Base-by-base conservation (phyloP, 2,329 filamentous ascomycete species). In the Passalora sequoiae region DNA sequence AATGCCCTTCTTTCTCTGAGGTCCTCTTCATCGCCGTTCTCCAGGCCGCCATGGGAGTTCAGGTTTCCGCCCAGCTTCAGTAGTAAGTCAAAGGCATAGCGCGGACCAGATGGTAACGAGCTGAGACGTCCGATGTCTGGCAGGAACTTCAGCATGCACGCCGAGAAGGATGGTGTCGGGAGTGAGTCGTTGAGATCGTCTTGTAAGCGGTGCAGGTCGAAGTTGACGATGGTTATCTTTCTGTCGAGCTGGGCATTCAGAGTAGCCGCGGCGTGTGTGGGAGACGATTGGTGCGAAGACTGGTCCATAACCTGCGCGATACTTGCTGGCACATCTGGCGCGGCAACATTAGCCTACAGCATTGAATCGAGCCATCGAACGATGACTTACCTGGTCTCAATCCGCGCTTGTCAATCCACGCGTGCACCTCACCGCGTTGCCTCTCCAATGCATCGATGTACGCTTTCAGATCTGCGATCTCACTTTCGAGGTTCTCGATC, bases 361-460 rank as follows among this genome's bases (percentile, higher is more conserved):
- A 27, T 27, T 27, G n/a, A n/a, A n/a, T n/a, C n/a, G n/a, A n/a
- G n/a, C n/a, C n/a, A n/a, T n/a, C n/a, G n/a, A n/a, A n/a, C n/a
- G n/a, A n/a, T n/a, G n/a, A 53, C 68, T 46, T 62, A 75, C 73
- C 73, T 49, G 73, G 73, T 57, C 73, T 62, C 38, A 76, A 55
- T 16, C 73, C 73, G 29, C 73, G 65, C 66, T 76, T 76, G 63
- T 76, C 73, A 43, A 76, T 76, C 73, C 73, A 76, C 37, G 68
- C 66, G 59, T 74, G 71, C 24, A 76, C 69, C 46, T 76, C 73
- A 20, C 65, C 64, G 49, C 72, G 64, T 66, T 75, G 70, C 49
- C 67, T 62, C 61, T 76, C 72, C 49, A 76, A 59, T 57, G 71
- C 66, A 58, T 74, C 70, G 39, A 76, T 89, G 60, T 98, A 98